phyloP scores from a whole-genome alignment of 2,329 filamentous ascomycete genomes.

The Zarea fungicola region DNA sequence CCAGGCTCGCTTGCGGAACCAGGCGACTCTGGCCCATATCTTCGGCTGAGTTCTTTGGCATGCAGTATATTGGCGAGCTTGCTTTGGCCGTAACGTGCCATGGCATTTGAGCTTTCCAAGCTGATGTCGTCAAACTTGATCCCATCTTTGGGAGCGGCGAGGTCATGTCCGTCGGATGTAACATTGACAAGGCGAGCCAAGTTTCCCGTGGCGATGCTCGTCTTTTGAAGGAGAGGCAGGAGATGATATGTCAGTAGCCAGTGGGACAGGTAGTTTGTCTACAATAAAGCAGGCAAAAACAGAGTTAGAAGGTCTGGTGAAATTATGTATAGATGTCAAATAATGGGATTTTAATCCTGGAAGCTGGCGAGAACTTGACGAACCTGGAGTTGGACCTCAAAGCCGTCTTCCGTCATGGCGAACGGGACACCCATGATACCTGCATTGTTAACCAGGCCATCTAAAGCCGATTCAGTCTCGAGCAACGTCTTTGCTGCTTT shows the following conservation, averaged over 20 bases:
- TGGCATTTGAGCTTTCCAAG: constrained; percentile 10
- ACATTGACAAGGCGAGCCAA: constrained; percentile 19
- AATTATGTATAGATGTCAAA: too few relatives aligned
- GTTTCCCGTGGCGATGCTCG: constrained; percentile 19
- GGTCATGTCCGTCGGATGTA: constrained; percentile 19
- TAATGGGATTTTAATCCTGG: not conserved
- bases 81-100: constrained; percentile 37
- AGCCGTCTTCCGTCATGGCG: constrained; percentile 27
- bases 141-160: constrained; percentile 15
- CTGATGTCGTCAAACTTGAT: constrained; percentile 18
- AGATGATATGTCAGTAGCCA: constrained; percentile 35
- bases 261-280: constrained; percentile 40
- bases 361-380: not conserved
- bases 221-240: constrained; percentile 30
- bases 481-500: constrained; percentile 28
- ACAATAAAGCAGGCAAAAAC: not conserved
- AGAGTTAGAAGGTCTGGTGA: too few relatives aligned
- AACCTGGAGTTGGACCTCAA: constrained; percentile 33
- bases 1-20: not conserved
- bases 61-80: constrained; percentile 46
- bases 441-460: constrained; percentile 37
- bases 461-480: constrained; percentile 22
- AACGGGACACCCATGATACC: constrained; percentile 33
- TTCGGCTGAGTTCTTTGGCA: constrained; percentile 32
- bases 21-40: constrained; percentile 23